Conservation (phyloP, 495 filamentous ascomycete species). For the Halenospora varia region DNA sequence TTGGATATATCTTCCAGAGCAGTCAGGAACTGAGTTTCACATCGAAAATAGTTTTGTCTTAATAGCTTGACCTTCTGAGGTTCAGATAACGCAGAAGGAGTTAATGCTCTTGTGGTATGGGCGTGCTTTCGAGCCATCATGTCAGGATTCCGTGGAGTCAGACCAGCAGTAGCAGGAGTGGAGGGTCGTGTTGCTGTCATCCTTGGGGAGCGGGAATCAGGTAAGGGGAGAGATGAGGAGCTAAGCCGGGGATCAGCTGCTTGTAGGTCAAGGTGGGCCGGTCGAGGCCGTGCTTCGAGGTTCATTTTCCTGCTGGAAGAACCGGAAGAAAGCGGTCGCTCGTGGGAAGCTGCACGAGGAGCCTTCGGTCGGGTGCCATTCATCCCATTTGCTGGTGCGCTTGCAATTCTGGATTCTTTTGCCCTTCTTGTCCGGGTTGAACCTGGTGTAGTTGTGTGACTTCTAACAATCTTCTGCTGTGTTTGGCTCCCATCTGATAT, state of each 20-base stretch:
- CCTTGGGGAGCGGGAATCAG: slow-evolving; percentile 47
- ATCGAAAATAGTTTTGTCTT: slow-evolving; percentile 69
- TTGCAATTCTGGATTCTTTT: slow-evolving; percentile 31
- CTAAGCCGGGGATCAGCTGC: slow-evolving; percentile 49
- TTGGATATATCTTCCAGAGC: slow-evolving; percentile 76
- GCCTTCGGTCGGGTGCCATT: slow-evolving; percentile 14
- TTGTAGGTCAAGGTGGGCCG: slow-evolving; percentile 36
- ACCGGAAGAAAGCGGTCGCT: slow-evolving; percentile 22
- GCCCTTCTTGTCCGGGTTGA: slow-evolving; percentile 18
- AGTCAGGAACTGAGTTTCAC: slow-evolving; percentile 65
- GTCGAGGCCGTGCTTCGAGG: slow-evolving; percentile 26
- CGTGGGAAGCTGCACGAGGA: slow-evolving; percentile 11
- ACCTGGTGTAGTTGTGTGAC: slow-evolving; percentile 52
- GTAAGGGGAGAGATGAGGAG: slow-evolving; percentile 61
- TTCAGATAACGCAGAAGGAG: slow-evolving; percentile 48
- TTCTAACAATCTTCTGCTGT: slow-evolving; percentile 45
- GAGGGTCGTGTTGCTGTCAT: slow-evolving; percentile 38
- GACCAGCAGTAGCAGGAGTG: slow-evolving; percentile 46
- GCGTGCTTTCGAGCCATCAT: slow-evolving; percentile 40
- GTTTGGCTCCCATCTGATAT: slow-evolving; percentile 47
- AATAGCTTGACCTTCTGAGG: slow-evolving; percentile 58
- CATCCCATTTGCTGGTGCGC: slow-evolving; percentile 12
- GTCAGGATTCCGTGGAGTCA: slow-evolving; percentile 38
- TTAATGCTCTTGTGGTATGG: slow-evolving; percentile 41
- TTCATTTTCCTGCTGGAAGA: slow-evolving; percentile 20